Evolutionary conservation across 2,329 filamentous ascomycete species (phyloP).

Genomic region (Ceratocystis harringtonii): DNA sequence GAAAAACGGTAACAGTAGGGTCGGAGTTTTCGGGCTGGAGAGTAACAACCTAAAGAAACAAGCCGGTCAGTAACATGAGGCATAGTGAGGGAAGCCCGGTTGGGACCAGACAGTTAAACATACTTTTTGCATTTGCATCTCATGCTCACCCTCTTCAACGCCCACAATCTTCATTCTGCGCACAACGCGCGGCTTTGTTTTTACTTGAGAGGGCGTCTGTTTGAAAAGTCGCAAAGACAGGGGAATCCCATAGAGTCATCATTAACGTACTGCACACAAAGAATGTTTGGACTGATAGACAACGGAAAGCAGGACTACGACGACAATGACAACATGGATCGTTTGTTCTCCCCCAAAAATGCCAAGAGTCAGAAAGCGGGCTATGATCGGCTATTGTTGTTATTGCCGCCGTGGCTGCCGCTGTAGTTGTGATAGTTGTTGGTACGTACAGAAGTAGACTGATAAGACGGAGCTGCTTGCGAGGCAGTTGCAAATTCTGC

Average conservation of each 20-base stretch:
- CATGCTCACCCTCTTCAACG: constrained; percentile 10
- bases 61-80: not conserved
- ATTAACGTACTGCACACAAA: constrained; percentile 13
- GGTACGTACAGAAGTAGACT: constrained; percentile 13
- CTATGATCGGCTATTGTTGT: not conserved
- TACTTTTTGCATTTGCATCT: constrained; percentile 12
- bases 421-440: not conserved
- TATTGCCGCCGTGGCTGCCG: not conserved
- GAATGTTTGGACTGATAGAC: not conserved
- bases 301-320: too few relatives aligned
- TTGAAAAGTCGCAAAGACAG: not conserved
- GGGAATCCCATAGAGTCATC: constrained; percentile 5
- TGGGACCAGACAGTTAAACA: not conserved
- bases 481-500: constrained; percentile 16
- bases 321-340: not conserved
- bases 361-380: not conserved
- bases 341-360: not conserved
- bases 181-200: constrained; percentile 10
- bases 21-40: constrained; percentile 65
- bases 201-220: constrained; percentile 9
- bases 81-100: not conserved
- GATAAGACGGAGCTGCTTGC: constrained; percentile 2
- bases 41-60: constrained; percentile 48
- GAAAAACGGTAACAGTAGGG: constrained; percentile 49
- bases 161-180: constrained; percentile 15